These are phyloP conservation scores for Phytopythium helicoides DNA, from an alignment of 352 stramenopile species.

Conservation along the genomic window DNA sequence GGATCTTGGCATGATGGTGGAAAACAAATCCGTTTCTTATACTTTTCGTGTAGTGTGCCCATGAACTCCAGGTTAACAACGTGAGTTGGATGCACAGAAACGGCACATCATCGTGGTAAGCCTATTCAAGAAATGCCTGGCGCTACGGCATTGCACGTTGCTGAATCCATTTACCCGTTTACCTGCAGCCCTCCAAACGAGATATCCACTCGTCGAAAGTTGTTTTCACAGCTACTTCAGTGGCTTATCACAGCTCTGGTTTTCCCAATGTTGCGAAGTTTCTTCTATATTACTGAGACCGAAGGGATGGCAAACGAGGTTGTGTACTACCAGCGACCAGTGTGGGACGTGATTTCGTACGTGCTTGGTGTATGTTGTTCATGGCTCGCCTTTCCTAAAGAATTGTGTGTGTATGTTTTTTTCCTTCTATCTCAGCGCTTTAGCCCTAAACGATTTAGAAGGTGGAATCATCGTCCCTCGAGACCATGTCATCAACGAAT, in stretches of 20 bases:
- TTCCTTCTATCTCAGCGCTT: slow-evolving; percentile 4
- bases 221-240: slow-evolving; percentile 38
- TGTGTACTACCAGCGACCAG: slow-evolving; percentile 56
- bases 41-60: slow-evolving; percentile 18
- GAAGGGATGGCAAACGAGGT: slow-evolving; percentile 72
- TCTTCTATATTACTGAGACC: slow-evolving; percentile 76
- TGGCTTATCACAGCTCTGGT: slow-evolving; percentile 46
- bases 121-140: background rate
- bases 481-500: slow-evolving; percentile 6
- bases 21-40: background rate
- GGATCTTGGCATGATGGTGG: background rate
- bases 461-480: slow-evolving; percentile 30
- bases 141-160: too few species aligned
- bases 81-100: slow-evolving; percentile 36
- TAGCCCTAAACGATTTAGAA: slow-evolving; percentile 50
- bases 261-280: slow-evolving; percentile 53
- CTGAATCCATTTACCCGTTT: too few species aligned
- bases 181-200: slow-evolving; percentile 57
- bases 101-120: slow-evolving; percentile 29
- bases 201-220: slow-evolving; percentile 30
- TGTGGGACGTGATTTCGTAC: slow-evolving; percentile 68
- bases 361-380: slow-evolving; percentile 8
- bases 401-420: too few species aligned
- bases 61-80: slow-evolving; percentile 37
- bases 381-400: background rate